These are phyloP conservation scores for Rhodotorula glutinis DNA, from an alignment of 1,284 basidiomycete genomes.

Conservation along the genomic window DNA sequence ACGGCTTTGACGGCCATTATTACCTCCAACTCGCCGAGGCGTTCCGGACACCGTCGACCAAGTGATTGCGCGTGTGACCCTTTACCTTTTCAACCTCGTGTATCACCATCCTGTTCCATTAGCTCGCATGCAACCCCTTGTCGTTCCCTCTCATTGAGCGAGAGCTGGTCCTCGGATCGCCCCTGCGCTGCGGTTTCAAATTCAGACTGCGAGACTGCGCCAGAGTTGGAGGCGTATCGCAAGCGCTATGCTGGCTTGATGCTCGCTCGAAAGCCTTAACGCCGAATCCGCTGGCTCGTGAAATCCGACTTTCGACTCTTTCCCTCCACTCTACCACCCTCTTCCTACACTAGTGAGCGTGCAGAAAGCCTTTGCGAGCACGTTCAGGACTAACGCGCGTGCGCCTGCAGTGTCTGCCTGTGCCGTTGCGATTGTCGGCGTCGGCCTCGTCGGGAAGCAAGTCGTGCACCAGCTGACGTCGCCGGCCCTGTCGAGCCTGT, in stretches of 20 bases:
- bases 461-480: conserved; percentile 74
- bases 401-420: conserved; percentile 6
- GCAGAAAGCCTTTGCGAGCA: background rate
- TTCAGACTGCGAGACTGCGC: no score
- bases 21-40: conserved; percentile 42
- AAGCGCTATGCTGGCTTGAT: no score
- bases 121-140: background rate
- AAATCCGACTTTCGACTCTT: background rate
- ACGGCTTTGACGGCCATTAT: conserved; percentile 44
- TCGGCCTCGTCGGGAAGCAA: conserved; percentile 82
- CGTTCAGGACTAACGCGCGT: background rate
- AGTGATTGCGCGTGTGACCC: no score
- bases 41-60: background rate
- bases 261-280: no score
- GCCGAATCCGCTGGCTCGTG: background rate
- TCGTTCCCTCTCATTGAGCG: no score
- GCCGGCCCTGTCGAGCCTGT: conserved; percentile 59
- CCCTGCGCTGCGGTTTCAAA: no score
- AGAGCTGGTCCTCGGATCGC: no score
- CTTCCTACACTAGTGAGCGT: background rate
- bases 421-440: conserved; percentile 56
- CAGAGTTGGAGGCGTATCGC: no score
- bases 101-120: background rate
- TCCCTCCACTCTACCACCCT: background rate
- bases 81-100: no score